phyloP scores from a whole-genome alignment of 2,329 filamentous ascomycete species.

The Fulvia fulva region DNA sequence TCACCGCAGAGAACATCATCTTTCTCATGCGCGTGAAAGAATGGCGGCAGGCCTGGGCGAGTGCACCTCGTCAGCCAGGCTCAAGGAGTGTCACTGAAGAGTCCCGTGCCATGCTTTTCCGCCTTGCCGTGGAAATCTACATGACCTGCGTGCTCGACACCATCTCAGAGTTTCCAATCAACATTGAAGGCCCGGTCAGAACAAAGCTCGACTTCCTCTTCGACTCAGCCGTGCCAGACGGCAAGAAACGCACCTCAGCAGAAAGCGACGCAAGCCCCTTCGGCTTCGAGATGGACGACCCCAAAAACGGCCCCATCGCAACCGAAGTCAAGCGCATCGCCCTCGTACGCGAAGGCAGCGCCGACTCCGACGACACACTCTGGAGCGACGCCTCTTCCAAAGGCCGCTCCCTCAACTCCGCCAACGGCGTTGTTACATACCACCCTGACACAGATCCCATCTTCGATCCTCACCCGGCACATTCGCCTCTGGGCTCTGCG shows the following conservation, averaged over 20 bases:
- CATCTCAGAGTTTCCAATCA: constrained; percentile 64
- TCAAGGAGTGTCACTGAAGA: constrained; percentile 11
- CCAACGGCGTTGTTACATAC: background rate
- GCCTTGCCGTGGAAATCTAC: constrained; percentile 59
- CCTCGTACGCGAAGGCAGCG: constrained; percentile 10
- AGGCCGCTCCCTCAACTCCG: background rate
- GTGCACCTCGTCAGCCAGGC: constrained; percentile 11
- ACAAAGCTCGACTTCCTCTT: constrained; percentile 55
- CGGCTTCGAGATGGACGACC: constrained; percentile 14
- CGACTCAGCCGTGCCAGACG: constrained; percentile 27
- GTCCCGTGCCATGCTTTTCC: constrained; percentile 43
- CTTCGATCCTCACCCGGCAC: constrained; percentile 12
- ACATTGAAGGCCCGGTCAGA: constrained; percentile 57
- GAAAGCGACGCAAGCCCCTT: constrained; percentile 6
- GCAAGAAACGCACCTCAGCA: constrained; percentile 9
- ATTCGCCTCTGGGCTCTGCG: constrained; percentile 9
- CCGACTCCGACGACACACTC: constrained; percentile 6
- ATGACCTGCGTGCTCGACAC: constrained; percentile 56
- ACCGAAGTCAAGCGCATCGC: constrained; percentile 13
- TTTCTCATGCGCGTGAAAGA: constrained; percentile 57
- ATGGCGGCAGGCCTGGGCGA: constrained; percentile 32
- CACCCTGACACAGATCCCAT: constrained; percentile 9
- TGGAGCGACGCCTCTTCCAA: constrained; percentile 2
- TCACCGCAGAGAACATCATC: constrained; percentile 68
- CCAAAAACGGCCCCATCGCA: constrained; percentile 6